Conservation (phyloP, 345 rosid species). For the Bretschneidera sinensis region DNA sequence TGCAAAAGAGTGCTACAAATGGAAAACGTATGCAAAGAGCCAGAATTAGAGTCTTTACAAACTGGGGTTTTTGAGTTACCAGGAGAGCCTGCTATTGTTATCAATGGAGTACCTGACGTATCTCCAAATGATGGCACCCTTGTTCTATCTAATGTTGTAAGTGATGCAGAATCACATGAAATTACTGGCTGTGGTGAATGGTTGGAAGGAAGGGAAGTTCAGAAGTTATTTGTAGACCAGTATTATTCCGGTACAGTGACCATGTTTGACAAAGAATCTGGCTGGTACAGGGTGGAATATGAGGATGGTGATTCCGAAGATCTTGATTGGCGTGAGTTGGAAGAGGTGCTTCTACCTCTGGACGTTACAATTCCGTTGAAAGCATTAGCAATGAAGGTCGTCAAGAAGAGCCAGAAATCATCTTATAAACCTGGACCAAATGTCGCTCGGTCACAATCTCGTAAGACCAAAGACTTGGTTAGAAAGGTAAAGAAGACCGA, state of each 20-base stretch:
- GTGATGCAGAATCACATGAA: conserved; percentile 22
- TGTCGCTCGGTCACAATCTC: conserved; percentile 11
- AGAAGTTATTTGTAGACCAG: conserved; percentile 44
- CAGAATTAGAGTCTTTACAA: conserved; percentile 28
- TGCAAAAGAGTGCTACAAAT: conserved; percentile 22
- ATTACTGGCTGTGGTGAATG: conserved; percentile 60
- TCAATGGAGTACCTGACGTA: conserved; percentile 65
- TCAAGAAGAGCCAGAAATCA: conserved; percentile 38
- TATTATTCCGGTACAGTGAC: conserved; percentile 52
- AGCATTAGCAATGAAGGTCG: conserved; percentile 45
- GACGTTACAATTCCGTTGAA: conserved; percentile 65
- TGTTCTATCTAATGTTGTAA: conserved; percentile 10
- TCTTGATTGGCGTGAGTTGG: conserved; percentile 70
- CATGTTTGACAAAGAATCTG: conserved; percentile 57
- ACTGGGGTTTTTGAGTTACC: conserved; percentile 45
- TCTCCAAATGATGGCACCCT: conserved; percentile 14
- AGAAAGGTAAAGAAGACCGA: conserved; percentile 14
- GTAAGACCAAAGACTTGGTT: conserved; percentile 1
- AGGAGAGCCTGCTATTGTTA: conserved; percentile 78
- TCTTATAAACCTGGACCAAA: conserved; percentile 11
- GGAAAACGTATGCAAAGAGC: conserved; percentile 22
- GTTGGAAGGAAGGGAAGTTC: conserved; percentile 79
- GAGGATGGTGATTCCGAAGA: conserved; percentile 90
- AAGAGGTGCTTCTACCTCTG: conserved; percentile 59
- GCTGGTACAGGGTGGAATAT: conserved; percentile 80